phyloP scores from a whole-genome alignment of 2,329 filamentous ascomycete genomes.

The Scolecobasidium constrictum region DNA sequence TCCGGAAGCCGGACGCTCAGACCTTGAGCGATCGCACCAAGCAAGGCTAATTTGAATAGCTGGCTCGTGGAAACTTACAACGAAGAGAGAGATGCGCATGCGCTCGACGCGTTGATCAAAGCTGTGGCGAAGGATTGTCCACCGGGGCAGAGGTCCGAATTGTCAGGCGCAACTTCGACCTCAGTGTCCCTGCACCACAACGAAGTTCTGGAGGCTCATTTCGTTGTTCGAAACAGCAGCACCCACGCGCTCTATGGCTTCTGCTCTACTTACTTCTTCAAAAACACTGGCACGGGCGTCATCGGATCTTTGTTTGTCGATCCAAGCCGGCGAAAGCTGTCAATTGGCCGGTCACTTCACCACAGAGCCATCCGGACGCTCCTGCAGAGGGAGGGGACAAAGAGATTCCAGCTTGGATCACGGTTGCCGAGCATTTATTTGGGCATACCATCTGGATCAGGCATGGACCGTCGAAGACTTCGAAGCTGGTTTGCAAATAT shows the following conservation, averaged over 20 bases:
- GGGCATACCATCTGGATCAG: conserved; percentile 64
- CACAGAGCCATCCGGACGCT: conserved; percentile 71
- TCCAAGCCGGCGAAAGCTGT: conserved; percentile 72
- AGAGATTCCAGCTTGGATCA: conserved; percentile 71
- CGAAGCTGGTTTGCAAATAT: conserved; percentile 81
- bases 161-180: conserved; percentile 57
- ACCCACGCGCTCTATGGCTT: conserved; percentile 88
- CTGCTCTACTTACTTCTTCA: conserved; percentile 75
- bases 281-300: conserved; percentile 57
- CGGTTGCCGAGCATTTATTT: conserved; percentile 77
- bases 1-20: too few relatives aligned
- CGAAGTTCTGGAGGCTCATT: conserved; percentile 70
- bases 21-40: neutral
- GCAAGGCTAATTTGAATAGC: too few relatives aligned
- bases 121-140: conserved; percentile 55
- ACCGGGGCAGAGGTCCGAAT: conserved; percentile 55
- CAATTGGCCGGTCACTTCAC: conserved; percentile 83
- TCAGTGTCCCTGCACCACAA: conserved; percentile 66
- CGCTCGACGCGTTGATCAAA: conserved; percentile 64
- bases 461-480: conserved; percentile 47
- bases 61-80: conserved; percentile 92
- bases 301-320: conserved; percentile 87
- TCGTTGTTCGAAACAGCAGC: conserved; percentile 87
- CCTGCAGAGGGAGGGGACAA: conserved; percentile 58
- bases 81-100: conserved; percentile 61